phyloP scores from a whole-genome alignment of 768 basidiomycete genomes.

The Lentinula lateritia region DNA sequence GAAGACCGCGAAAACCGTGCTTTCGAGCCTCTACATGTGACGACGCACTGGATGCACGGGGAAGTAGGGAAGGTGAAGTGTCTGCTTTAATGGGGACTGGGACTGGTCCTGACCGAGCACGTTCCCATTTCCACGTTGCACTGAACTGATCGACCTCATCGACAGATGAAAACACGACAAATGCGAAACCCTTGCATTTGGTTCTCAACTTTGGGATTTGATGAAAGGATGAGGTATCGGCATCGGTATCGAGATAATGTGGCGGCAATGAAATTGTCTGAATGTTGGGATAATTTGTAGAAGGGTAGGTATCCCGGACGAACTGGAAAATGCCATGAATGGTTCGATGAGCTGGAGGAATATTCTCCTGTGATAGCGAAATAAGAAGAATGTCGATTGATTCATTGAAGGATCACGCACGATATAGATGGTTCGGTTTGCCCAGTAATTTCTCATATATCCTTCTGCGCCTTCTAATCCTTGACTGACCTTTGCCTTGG shows the following conservation, averaged over 20 bases:
- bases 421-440: slow-evolving; percentile 58
- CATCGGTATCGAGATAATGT: slow-evolving; percentile 50
- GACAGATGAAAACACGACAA: slow-evolving; percentile 46
- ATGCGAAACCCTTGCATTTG: slow-evolving; percentile 71
- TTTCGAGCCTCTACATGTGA: slow-evolving; percentile 36
- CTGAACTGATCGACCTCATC: slow-evolving; percentile 39
- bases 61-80: background rate
- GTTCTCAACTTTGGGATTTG: slow-evolving; percentile 39
- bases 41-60: background rate
- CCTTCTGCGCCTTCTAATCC: slow-evolving; percentile 23
- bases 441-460: slow-evolving; percentile 48
- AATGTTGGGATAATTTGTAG: slow-evolving; percentile 21
- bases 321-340: slow-evolving; percentile 47
- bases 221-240: background rate
- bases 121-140: slow-evolving; percentile 59
- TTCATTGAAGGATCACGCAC: slow-evolving; percentile 30
- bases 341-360: slow-evolving; percentile 51
- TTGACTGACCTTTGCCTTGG: slow-evolving; percentile 26
- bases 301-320: slow-evolving; percentile 15
- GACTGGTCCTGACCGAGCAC: background rate
- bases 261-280: slow-evolving; percentile 55
- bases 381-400: background rate
- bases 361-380: slow-evolving; percentile 51
- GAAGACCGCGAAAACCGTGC: slow-evolving; percentile 54
- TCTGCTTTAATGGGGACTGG: background rate